Base-by-base conservation (phyloP, 805 yeast species). In the Pichia ethanolica region DNA sequence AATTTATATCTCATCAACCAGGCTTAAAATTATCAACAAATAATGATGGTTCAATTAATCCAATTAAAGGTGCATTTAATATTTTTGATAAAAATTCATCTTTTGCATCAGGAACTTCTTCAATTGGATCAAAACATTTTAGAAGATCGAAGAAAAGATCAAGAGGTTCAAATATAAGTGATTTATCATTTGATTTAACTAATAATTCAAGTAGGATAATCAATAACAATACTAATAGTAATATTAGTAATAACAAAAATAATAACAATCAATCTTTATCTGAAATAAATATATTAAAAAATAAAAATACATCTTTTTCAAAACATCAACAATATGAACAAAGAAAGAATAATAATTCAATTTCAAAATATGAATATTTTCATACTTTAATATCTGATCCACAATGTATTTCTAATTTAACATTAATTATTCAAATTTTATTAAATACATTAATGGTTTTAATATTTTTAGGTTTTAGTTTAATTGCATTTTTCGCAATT, bases 21-120 rank as follows among this genome's bases (percentile, higher is more conserved):
- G 61, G 59, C 6, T 48, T 60, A 30, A 48, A 51, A 38, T 46
- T 50, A 45, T 53, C 61, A 26, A 52, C 53, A 32, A 53, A 56
- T n/a, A 34, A 35, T 7, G 55, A 55, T 32, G 61, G 60, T n/a
- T 54, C 54, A 9, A 36, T 58, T 39, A 60, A 61, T 40, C 57
- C 63, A 2, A 65, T 63, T 10, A 60, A 58, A 44, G 60, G 59
- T n/a, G 68, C 68, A 7, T 64, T 61, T 39, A 56, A 63, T 34
- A 44, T 62, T 14, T 64, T 64, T 50, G 66, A 63, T 45, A 55
- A 52, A 36, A 43, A 8, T 14, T 7, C 38, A n/a, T 34, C 44
- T 8, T 42, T 49, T 14, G 41, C 51, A 8, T 32, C 37, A 3
- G 47, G 51, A 11, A 51, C 37, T 30, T 47, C 52, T 32, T 50